These are phyloP conservation scores for Vitis cinerea DNA, from an alignment of 164 flowering plant genomes.

Conservation along the genomic window DNA sequence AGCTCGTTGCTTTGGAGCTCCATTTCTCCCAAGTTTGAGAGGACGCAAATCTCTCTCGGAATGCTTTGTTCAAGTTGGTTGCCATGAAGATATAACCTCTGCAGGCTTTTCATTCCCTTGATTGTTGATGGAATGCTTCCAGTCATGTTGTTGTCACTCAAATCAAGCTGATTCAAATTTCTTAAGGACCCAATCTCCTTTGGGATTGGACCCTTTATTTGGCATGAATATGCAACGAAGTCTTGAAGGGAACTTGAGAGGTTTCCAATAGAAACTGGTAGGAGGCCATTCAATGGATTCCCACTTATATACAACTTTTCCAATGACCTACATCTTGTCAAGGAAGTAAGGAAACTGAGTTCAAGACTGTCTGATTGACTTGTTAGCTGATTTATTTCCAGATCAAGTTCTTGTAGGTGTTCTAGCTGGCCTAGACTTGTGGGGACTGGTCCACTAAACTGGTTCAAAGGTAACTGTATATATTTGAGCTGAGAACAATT, in stretches of 20 bases:
- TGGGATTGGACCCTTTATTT: neutral
- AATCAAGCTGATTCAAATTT: neutral
- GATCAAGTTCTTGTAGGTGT: too few relatives aligned
- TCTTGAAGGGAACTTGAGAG: neutral
- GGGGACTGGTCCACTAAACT: too few relatives aligned
- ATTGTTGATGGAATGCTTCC: neutral
- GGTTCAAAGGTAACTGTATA: too few relatives aligned
- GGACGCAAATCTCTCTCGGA: conserved; percentile 14
- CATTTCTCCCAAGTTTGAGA: conserved; percentile 8
- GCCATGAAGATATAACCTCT: conserved; percentile 8
- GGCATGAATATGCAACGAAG: neutral
- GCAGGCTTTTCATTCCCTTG: conserved; percentile 9
- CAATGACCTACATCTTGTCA: too few relatives aligned
- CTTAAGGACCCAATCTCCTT: neutral
- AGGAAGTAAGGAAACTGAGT: too few relatives aligned
- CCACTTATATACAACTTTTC: too few relatives aligned
- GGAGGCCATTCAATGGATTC: too few relatives aligned
- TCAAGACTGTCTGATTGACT: too few relatives aligned
- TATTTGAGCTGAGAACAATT: too few relatives aligned
- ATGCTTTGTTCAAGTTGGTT: conserved; percentile 18
- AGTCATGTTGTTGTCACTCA: neutral
- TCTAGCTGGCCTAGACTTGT: too few relatives aligned
- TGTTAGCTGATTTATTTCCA: too few relatives aligned
- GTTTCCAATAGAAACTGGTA: too few relatives aligned
- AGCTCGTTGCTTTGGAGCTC: conserved; percentile 10